A percentile compares a stretch with the other conserved stretches of the same genome.
Evolutionary conservation across 768 basidiomycete species (phyloP).

Genomic region (Mycena rosella): DNA sequence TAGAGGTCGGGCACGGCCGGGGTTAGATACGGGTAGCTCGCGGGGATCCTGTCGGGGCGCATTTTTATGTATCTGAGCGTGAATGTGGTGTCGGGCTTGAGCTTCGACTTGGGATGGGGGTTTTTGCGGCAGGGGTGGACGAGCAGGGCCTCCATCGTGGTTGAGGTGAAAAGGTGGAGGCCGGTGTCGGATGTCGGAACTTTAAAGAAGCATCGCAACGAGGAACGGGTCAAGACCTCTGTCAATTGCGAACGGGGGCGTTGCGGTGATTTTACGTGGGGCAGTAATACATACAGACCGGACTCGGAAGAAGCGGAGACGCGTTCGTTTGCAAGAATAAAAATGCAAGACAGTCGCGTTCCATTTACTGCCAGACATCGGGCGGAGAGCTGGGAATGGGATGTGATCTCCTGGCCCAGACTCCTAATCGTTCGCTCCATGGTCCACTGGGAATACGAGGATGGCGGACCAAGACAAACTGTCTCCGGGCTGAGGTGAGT

Average conservation of each 20-base stretch:
- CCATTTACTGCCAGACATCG: no score
- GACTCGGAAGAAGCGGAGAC: no score
- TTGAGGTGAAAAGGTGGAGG: not conserved
- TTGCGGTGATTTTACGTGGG: conserved; percentile 8
- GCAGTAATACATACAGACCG: no score
- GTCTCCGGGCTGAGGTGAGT: no score
- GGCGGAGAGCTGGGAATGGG: no score
- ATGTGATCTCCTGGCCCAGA: no score
- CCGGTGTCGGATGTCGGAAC: not conserved
- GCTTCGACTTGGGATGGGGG: not conserved
- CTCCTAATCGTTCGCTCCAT: no score
- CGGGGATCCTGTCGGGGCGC: not conserved
- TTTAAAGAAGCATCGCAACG: conserved; percentile 3
- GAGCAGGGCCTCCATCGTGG: no score
- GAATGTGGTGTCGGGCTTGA: conserved; percentile 10
- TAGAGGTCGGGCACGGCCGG: not conserved
- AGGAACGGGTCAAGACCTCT: not conserved
- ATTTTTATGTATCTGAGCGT: conserved; percentile 12
- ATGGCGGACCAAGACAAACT: no score
- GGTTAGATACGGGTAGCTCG: conserved; percentile 14
- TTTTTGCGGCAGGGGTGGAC: conserved; percentile 22
- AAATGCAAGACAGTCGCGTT: no score
- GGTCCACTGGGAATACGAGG: no score
- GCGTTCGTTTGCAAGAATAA: no score
- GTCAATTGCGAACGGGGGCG: not conserved